Percentiles rank a stretch among this genome's conserved stretches.
Evolutionary conservation across 1,284 basidiomycete species (phyloP).

Genomic region (Pisolithus thermaeus): DNA sequence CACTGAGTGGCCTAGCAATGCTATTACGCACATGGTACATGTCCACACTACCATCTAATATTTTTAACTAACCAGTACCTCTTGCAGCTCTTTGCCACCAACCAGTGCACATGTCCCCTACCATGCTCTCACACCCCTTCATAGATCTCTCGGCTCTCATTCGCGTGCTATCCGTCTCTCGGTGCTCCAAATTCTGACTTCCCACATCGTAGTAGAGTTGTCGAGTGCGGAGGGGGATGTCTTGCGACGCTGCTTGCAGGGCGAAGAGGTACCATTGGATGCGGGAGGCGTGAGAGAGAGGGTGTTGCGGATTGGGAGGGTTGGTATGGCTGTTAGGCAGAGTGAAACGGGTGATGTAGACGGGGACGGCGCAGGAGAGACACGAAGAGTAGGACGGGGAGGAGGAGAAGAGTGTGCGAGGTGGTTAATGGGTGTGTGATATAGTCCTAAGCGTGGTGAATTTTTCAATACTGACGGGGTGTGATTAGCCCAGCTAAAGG

Average conservation of each 20-base stretch:
- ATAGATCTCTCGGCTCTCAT: conserved; percentile 51
- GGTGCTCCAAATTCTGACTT: conserved; percentile 50
- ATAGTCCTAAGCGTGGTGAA: neutral
- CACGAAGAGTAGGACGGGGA: conserved; percentile 20
- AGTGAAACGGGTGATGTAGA: conserved; percentile 28
- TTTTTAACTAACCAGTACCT: neutral
- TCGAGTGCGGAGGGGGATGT: conserved; percentile 48
- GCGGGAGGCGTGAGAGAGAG: conserved; percentile 80
- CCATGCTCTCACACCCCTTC: conserved; percentile 43
- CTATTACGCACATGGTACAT: conserved; percentile 47
- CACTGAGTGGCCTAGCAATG: conserved; percentile 47
- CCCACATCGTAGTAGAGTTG: conserved; percentile 33
- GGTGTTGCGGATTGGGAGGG: conserved; percentile 62
- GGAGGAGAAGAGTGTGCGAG: conserved; percentile 50
- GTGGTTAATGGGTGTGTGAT: conserved; percentile 58
- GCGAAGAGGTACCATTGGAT: conserved; percentile 71
- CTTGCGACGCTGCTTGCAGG: conserved; percentile 59
- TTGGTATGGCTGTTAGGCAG: conserved; percentile 49
- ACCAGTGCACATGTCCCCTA: conserved; percentile 14
- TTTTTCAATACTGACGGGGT: neutral
- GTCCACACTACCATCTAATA: neutral
- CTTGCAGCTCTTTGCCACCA: neutral
- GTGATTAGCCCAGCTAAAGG: conserved; percentile 79
- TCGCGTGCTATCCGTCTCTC: conserved; percentile 50
- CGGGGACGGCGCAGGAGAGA: too few species aligned